Evolutionary conservation across 2,329 filamentous ascomycete species (phyloP).

Genomic region (Chaetothyriales sp.): DNA sequence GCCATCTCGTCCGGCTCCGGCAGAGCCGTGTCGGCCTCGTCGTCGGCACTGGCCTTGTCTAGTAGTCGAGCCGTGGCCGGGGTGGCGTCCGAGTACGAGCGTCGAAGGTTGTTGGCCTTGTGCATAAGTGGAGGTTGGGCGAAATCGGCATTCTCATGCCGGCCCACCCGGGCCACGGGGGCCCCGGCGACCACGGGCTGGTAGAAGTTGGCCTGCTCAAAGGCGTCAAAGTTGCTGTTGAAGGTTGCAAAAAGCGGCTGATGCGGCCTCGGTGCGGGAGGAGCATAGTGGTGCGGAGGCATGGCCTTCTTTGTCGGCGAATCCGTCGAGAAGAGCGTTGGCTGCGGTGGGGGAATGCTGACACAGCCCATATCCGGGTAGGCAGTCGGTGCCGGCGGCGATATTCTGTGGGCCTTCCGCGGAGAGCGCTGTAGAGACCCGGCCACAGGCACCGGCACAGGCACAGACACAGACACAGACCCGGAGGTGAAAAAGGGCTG

Average conservation of each 20-base stretch:
- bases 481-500: constrained; percentile 23
- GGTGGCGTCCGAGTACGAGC: constrained; percentile 57
- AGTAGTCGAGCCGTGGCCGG: constrained; percentile 54
- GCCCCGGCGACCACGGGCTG: no score
- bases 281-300: constrained; percentile 22
- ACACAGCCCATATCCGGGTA: constrained; percentile 49
- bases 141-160: constrained; percentile 34
- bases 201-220: constrained; percentile 39
- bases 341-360: constrained; percentile 40
- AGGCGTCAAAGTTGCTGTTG: constrained; percentile 24
- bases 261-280: constrained; percentile 25
- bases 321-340: constrained; percentile 32
- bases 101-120: constrained; percentile 37
- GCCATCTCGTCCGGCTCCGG: constrained; percentile 72
- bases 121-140: constrained; percentile 33
- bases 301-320: constrained; percentile 33
- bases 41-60: constrained; percentile 56
- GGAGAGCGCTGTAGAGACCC: constrained; percentile 29
- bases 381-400: constrained; percentile 40
- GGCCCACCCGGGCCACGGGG: no score
- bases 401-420: constrained; percentile 58
- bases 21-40: constrained; percentile 37
- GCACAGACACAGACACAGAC: constrained; percentile 49
- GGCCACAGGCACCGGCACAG: constrained; percentile 48
- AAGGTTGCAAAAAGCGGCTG: constrained; percentile 39